Conservation (phyloP, 495 filamentous ascomycete genomes). For the Aspergillus conjunctus region DNA sequence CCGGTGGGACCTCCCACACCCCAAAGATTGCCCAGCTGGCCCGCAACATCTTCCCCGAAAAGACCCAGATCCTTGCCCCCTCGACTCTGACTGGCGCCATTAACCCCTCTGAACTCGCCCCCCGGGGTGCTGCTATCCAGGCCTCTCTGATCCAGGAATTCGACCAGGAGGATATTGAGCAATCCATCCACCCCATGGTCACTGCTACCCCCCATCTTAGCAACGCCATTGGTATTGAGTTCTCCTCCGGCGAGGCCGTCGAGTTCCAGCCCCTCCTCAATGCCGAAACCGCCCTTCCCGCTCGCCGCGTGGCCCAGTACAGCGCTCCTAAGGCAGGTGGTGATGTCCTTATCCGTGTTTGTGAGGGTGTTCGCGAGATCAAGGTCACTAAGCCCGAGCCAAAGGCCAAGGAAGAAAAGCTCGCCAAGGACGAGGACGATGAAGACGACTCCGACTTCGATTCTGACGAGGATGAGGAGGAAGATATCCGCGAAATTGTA, state of each 20-base stretch:
- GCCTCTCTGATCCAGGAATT: constrained; percentile 90
- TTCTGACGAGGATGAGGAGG: constrained; percentile 69
- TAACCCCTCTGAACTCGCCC: constrained; percentile 89
- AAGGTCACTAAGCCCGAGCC: constrained; percentile 84
- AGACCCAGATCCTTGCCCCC: constrained; percentile 79
- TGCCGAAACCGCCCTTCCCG: constrained; percentile 87
- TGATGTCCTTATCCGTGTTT: constrained; percentile 81
- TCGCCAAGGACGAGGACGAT: constrained; percentile 53
- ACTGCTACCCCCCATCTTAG: constrained; percentile 88
- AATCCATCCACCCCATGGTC: constrained; percentile 92
- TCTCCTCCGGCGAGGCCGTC: constrained; percentile 61
- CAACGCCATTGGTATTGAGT: constrained; percentile 85
- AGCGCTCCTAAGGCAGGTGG: constrained; percentile 74
- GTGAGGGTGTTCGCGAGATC: constrained; percentile 85
- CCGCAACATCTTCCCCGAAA: constrained; percentile 74
- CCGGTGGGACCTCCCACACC: constrained; percentile 90
- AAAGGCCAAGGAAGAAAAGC: constrained; percentile 68
- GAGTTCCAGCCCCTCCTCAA: constrained; percentile 77
- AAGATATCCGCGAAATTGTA: constrained; percentile 84
- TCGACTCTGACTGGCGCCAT: constrained; percentile 74
- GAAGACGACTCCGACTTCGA: constrained; percentile 68
- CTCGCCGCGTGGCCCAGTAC: constrained; percentile 78
- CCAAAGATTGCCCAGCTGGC: constrained; percentile 84
- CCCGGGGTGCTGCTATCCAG: constrained; percentile 92
- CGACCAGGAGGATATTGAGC: constrained; percentile 88